Evolutionary conservation across 345 rosid species (phyloP), one percentile per base, ranked within the genome.

Genomic region (Ailanthus altissimus): DNA sequence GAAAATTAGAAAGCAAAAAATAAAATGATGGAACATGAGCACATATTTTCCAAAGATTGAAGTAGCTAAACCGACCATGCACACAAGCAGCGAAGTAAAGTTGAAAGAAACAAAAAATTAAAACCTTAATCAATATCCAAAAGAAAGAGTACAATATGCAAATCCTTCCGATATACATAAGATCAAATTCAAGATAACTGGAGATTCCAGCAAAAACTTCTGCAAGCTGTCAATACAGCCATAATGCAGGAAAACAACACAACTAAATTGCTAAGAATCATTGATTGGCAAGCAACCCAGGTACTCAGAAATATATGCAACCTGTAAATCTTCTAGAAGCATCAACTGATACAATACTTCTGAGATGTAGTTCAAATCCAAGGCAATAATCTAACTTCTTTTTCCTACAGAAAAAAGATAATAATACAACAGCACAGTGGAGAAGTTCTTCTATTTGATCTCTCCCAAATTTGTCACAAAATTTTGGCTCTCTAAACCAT

Each of bases 1-100:
- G 26, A 87, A 32, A 61, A 74, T 73, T 12, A 28, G 76, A 50
- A n/a, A 49, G 72, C 5, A 42, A 50, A 14, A 63, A 42, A 5
- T 15, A 43, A 75, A 50, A 63, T 50, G 51, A 56, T 13, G 28
- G 10, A 45, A 60, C 18, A 58, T 28, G 21, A 32, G 8, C 47
- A 60, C 50, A 49, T 6, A 26, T 15, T 15, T 40, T 16, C 11
- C 74, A 36, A 51, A 49, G 13, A 67, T 43, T 51, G 11, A 70
- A 54, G 51, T 32, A 7, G 36, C 64, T 57, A 60, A 46, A 72
- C 28, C 38, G 79, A 74, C 25, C 47, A 71, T 40, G 46, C 42
- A 46, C 67, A 59, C 62, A 71, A 40, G 50, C 75, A n/a, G 75
- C 45, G 38, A 23, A 54, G 15, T 54, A 20, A n/a, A 10, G 63